Conservation (phyloP, 179 eudicot genomes). For the Patellifolia procumbens region DNA sequence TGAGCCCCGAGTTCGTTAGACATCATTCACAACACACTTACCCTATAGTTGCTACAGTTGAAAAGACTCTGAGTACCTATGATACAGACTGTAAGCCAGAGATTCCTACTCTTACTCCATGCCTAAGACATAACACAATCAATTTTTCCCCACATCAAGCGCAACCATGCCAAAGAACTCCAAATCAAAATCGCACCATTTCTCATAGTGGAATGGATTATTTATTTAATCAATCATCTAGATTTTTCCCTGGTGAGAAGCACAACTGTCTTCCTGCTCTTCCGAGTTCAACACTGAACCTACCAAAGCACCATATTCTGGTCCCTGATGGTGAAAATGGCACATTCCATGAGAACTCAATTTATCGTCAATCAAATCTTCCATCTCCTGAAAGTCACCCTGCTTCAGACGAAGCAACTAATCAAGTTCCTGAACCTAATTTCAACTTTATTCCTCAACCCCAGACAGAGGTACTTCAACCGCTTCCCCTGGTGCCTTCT, state of each 20-base stretch:
- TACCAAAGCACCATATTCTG: not conserved
- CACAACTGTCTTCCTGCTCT: not conserved
- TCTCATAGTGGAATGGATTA: constrained; percentile 1
- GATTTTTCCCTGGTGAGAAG: not conserved
- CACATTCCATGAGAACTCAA: not conserved
- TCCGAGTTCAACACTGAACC: constrained; percentile 11
- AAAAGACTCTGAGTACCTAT: not conserved
- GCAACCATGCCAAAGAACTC: not conserved
- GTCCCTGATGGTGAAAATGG: not conserved
- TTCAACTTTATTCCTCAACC: not conserved
- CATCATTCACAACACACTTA: not conserved
- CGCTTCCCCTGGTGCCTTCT: not conserved
- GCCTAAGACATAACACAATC: constrained; percentile 1
- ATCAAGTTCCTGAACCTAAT: constrained; percentile 9
- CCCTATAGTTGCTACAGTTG: not conserved
- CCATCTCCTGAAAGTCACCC: constrained; percentile 3
- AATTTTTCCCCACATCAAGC: not conserved
- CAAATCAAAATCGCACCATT: not conserved
- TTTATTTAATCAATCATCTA: not conserved
- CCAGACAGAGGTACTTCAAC: not conserved
- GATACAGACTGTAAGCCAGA: constrained; percentile 7
- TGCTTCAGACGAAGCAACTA: not conserved
- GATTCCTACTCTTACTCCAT: constrained; percentile 7
- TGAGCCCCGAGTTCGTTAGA: not conserved
- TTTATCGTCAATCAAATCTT: constrained; percentile 5